Percentiles rank a stretch among this genome's conserved stretches.
phyloP scores from a whole-genome alignment of 768 basidiomycete genomes.

The Termitomyces sp. region DNA sequence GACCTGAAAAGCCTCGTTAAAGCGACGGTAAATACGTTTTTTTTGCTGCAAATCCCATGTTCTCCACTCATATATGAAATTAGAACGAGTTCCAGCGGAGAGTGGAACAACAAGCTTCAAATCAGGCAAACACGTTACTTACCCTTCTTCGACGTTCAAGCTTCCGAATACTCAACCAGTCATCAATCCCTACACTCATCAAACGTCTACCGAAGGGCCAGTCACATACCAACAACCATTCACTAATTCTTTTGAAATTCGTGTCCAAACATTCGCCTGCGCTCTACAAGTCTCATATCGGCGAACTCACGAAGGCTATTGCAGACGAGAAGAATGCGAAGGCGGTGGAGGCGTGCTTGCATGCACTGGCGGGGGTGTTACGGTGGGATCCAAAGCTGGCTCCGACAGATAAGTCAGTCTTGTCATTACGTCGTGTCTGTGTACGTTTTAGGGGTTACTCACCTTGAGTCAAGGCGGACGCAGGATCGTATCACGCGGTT shows the following conservation, averaged over 20 bases:
- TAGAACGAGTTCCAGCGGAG: conserved; percentile 78
- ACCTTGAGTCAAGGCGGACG: conserved; percentile 44
- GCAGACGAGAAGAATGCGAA: conserved; percentile 53
- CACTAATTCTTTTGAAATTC: conserved; percentile 47
- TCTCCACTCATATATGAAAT: background rate
- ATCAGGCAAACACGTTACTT: conserved; percentile 62
- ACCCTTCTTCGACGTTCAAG: conserved; percentile 64
- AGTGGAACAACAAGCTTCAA: conserved; percentile 62
- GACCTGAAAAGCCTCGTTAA: conserved; percentile 80
- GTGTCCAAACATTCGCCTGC: conserved; percentile 74
- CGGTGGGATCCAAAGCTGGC: conserved; percentile 52
- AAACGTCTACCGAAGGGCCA: conserved; percentile 54
- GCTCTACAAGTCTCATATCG: conserved; percentile 68
- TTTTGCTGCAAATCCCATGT: background rate
- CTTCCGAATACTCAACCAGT: conserved; percentile 76
- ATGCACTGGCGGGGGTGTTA: conserved; percentile 68
- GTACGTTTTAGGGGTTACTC: background rate
- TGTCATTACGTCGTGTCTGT: background rate
- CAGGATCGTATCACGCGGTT: conserved; percentile 59
- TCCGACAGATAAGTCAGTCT: conserved; percentile 62
- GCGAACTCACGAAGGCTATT: conserved; percentile 71
- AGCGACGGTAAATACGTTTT: conserved; percentile 45
- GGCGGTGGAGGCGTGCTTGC: conserved; percentile 64
- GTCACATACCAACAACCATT: conserved; percentile 36
- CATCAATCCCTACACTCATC: conserved; percentile 78